Conservation (phyloP, 2,329 filamentous ascomycete species). For the Fusarium aywerte region DNA sequence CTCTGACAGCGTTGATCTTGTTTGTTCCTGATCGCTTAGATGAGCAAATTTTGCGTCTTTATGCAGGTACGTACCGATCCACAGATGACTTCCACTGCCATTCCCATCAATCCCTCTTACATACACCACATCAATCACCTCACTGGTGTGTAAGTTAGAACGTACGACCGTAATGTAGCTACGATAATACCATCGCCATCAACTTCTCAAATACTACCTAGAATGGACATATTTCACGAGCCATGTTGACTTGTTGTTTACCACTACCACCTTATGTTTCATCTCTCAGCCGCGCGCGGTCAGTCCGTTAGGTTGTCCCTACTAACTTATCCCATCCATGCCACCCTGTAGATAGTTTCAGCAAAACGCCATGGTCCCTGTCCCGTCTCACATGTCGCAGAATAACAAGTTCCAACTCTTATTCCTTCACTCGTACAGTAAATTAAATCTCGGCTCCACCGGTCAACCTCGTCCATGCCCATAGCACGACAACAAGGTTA, state of each 20-base stretch:
- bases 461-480: not conserved
- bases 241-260: not conserved
- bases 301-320: slow-evolving; percentile 12
- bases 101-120: not conserved
- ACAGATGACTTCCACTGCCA: not conserved
- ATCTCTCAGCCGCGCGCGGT: slow-evolving; percentile 22
- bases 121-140: no score
- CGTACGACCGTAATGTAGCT: not conserved
- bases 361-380: slow-evolving; percentile 28
- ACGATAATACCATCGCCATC: not conserved
- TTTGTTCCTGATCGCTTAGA: not conserved
- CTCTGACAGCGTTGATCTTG: slow-evolving; percentile 7
- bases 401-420: slow-evolving; percentile 28
- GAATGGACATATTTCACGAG: not conserved
- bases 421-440: slow-evolving; percentile 24
- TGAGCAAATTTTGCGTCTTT: slow-evolving; percentile 13
- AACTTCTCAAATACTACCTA: not conserved
- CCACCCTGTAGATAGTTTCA: slow-evolving; percentile 39
- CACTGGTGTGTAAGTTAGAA: not conserved
- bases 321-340: not conserved
- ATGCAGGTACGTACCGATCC: slow-evolving; percentile 22
- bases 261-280: slow-evolving; percentile 14
- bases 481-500: not conserved
- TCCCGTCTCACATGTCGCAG: slow-evolving; percentile 28
- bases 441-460: slow-evolving; percentile 10